Evolutionary conservation across 2,329 filamentous ascomycete genomes (phyloP).

Genomic region (Penicillium glabrum): DNA sequence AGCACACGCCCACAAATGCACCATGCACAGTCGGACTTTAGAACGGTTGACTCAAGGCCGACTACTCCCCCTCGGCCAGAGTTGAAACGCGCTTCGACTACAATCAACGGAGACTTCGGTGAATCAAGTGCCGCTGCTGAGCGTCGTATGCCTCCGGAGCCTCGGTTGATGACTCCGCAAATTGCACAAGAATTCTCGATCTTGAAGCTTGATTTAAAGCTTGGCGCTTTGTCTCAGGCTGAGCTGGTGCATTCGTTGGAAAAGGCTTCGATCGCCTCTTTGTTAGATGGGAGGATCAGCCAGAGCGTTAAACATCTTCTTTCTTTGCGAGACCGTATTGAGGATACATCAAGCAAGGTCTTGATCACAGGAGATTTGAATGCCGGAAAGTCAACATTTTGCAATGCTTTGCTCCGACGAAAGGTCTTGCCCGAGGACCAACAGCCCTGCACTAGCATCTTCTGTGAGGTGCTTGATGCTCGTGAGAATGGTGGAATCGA

Average conservation of each 20-base stretch:
- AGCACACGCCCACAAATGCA: conserved; percentile 37
- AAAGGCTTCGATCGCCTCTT: conserved; percentile 82
- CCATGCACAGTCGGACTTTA: conserved; percentile 37
- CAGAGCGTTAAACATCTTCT: conserved; percentile 90
- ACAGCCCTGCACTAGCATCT: conserved; percentile 96
- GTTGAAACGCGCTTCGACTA: conserved; percentile 71
- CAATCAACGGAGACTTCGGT: conserved; percentile 59
- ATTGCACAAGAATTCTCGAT: conserved; percentile 96
- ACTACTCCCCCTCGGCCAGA: conserved; percentile 47
- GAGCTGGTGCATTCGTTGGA: conserved; percentile 94
- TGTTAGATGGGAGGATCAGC: conserved; percentile 91
- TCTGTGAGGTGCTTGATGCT: conserved; percentile 93
- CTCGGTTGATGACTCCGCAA: conserved; percentile 83
- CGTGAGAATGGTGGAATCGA: conserved; percentile 88
- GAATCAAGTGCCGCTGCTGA: conserved; percentile 76
- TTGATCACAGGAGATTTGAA: conserved; percentile 94
- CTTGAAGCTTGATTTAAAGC: conserved; percentile 88
- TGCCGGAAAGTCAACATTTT: conserved; percentile 97
- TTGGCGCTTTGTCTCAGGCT: conserved; percentile 80
- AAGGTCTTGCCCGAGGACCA: conserved; percentile 96
- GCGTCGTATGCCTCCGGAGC: conserved; percentile 63
- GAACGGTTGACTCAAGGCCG: conserved; percentile 21
- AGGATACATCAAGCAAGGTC: conserved; percentile 96
- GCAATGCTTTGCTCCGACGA: conserved; percentile 89
- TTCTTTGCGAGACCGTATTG: conserved; percentile 85